Percentiles rank a stretch among this genome's conserved stretches.
phyloP scores from a whole-genome alignment of 2,329 filamentous ascomycete genomes.

The Colletotrichum chlorophyti region DNA sequence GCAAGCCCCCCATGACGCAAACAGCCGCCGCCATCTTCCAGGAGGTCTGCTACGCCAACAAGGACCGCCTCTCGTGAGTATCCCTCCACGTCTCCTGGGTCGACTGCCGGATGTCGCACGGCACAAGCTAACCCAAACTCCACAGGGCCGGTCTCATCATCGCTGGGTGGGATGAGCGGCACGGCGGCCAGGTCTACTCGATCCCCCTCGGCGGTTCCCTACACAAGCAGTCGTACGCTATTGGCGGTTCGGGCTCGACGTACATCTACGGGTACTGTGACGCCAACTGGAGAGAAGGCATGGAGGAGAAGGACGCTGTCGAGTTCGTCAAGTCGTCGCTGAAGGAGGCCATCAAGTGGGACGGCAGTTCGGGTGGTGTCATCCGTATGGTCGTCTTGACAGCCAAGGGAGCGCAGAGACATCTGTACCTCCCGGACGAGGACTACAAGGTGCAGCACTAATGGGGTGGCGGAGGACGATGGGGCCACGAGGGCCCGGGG shows the following conservation, averaged over 20 bases:
- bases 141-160: conserved; percentile 93
- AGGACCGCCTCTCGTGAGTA: conserved; percentile 84
- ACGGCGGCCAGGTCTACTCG: conserved; percentile 96
- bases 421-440: conserved; percentile 94
- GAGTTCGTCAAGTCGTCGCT: conserved; percentile 91
- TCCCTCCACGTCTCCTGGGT: background rate
- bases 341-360: conserved; percentile 98
- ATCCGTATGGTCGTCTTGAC: conserved; percentile 98
- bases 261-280: conserved; percentile 99
- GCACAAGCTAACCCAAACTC: background rate
- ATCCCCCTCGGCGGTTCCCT: conserved; percentile 96
- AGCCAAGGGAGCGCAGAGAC: conserved; percentile 85
- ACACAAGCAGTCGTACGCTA: conserved; percentile 96
- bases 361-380: conserved; percentile 96
- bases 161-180: conserved; percentile 94
- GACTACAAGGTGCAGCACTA: conserved; percentile 77
- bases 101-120: too few species aligned
- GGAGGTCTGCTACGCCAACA: conserved; percentile 97
- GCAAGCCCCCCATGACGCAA: conserved; percentile 90
- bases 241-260: conserved; percentile 95
- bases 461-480: background rate
- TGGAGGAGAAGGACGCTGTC: conserved; percentile 91
- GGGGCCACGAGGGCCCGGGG: background rate
- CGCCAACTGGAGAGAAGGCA: conserved; percentile 91
- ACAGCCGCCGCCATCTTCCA: conserved; percentile 96